Base-by-base conservation (phyloP, 1,139 yeast genomes). In the Hemisphaericaspora xylofermentans region DNA sequence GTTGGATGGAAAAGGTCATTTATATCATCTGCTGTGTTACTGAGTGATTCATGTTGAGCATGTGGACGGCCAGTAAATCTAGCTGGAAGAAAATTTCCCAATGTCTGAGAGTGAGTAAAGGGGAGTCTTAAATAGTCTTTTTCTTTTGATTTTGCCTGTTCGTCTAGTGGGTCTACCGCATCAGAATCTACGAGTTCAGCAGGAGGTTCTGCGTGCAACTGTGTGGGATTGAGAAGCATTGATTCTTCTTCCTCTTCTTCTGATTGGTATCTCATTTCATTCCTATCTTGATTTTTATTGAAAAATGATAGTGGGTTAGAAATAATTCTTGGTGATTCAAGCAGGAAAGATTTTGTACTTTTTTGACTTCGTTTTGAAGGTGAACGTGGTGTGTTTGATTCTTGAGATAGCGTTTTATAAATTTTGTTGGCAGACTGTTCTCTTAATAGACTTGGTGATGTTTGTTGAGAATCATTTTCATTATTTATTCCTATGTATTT, bases 291-390 rank as follows among this genome's bases (percentile, higher is more conserved):
- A 19, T 44, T 45, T 33, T 51, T 44, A 33, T 51, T 53, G 36
- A 61, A 57, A 39, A 64, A 62, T 10, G 59, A 48, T 47, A 63
- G 56, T 0, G 71, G 54, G 41, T 67, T 67, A 1, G 61, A 55
- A 9, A 66, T 51, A 1, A 60, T 48, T 26, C 49, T 49, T 4
- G 59, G 52, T 2, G 61, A 47, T n/a, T 57, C 61, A 24, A 45
- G 45, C 12, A 45, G 48, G 30, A 44, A 27, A 9, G 24, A 40
- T 33, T 38, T 42, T 36, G 33, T 35, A 15, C 35, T 43, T 8
- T 34, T 16, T 22, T 28, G 29, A 18, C 21, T 29, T 38, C 27
- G 19, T 32, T 29, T 24, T 24, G n/a, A 10, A 3, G 32, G 25
- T 18, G 33, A 32, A 12, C 31, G 24, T 17, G 27, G 21, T 16